Base-by-base conservation (phyloP, 1,139 yeast genomes). In the Petasospora fabianii region DNA sequence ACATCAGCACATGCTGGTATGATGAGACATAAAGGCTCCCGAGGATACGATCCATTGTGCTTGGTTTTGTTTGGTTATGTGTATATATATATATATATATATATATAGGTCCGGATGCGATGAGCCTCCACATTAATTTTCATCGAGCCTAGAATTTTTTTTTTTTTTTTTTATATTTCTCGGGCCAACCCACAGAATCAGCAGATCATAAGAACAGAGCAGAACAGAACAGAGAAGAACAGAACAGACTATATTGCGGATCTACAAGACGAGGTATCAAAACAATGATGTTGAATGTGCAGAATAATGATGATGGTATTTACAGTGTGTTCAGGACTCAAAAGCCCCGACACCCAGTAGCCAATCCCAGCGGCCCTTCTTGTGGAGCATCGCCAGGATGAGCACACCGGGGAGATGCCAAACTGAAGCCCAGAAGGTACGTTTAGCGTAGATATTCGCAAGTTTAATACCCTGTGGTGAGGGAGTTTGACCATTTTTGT, bases 351-450 rank as follows among this genome's bases (percentile, higher is more conserved):
- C 16, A 6, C 61, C 65, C 38, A 66, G 64, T 32, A 84, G 56
- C 67, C 92, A 75, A 58, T 87, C 95, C 97, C 97, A 90, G 60
- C 90, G 90, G 3, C 96, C 97, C 58, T 81, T 83, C 62, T 92
- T 94, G 62, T 94, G 98, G 38, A 90, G 61, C 88, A 94, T 88
- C 1, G 97, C 97, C 44, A 94, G 68, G 19, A 88, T 81, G 41
- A 94, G 66, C 9, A 94, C 82, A 0, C 86, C 92, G 1, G 99
- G 98, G 38, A 94, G 66, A 53, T 94, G 97, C 78, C 94, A 80
- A 2, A 94, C 96, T 19, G 96, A 84, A 30, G 95, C 87, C 95
- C 96, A 86, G 61, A 92, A 92, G 34, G 92, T 71, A 58, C 84
- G 84, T 46, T 87, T 79, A 1, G 97, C 96, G 58, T 77, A 81